Conservation (phyloP, 1,284 basidiomycete species). For the Cryptococcus depauperatus region DNA sequence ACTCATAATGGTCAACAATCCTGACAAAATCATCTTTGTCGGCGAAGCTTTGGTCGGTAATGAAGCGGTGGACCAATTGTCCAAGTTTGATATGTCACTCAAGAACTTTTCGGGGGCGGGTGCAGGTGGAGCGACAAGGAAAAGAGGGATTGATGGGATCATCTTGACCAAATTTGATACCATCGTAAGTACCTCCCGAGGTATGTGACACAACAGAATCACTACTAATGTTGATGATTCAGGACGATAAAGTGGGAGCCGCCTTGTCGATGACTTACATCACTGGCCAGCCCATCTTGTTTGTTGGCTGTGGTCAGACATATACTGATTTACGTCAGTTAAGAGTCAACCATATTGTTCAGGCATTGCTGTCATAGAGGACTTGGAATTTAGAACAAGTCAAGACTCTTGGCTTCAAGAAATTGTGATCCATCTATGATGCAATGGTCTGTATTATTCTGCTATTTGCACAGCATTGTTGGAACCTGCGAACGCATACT, state of each 20-base stretch:
- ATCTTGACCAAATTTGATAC: conserved; percentile 96
- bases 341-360: conserved; percentile 83
- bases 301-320: conserved; percentile 94
- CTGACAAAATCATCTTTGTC: conserved; percentile 93
- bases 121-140: conserved; percentile 37
- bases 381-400: too few species aligned
- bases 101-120: conserved; percentile 62
- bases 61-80: conserved; percentile 90
- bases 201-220: neutral
- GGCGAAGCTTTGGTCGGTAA: conserved; percentile 94
- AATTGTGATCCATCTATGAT: neutral
- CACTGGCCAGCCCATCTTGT: conserved; percentile 90
- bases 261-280: conserved; percentile 96
- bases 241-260: conserved; percentile 68
- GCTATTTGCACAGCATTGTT: too few species aligned
- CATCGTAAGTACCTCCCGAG: conserved; percentile 48
- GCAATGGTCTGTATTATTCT: neutral
- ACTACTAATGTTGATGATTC: neutral
- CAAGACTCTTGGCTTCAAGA: too few species aligned
- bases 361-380: conserved; percentile 58
- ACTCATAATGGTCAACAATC: conserved; percentile 82
- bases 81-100: conserved; percentile 85
- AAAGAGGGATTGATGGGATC: conserved; percentile 89
- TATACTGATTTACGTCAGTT: conserved; percentile 88
- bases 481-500: too few species aligned